Conservation (phyloP, 2,329 filamentous ascomycete species). For the Arthroderma sp. region DNA sequence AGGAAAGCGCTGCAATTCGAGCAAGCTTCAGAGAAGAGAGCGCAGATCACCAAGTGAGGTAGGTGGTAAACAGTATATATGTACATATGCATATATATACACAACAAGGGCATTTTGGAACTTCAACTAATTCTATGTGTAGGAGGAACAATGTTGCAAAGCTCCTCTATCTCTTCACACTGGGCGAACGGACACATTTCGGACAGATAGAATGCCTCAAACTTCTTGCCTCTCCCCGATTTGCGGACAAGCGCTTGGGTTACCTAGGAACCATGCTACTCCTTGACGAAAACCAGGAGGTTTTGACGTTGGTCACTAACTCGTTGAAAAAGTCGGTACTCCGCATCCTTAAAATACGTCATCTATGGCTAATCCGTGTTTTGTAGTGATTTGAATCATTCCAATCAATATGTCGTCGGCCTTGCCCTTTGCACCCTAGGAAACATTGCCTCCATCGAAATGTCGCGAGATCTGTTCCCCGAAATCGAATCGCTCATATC, state of each 20-base stretch:
- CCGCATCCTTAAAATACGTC: background rate
- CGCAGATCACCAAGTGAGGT: conserved; percentile 82
- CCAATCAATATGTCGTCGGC: conserved; percentile 96
- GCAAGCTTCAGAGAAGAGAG: conserved; percentile 97
- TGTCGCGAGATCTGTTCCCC: conserved; percentile 92
- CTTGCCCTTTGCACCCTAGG: conserved; percentile 90
- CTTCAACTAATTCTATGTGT: conserved; percentile 6
- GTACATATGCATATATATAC: background rate
- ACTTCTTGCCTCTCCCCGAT: conserved; percentile 86
- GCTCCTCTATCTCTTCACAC: conserved; percentile 91
- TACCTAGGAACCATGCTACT: conserved; percentile 93
- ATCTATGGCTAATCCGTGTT: background rate
- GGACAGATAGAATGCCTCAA: conserved; percentile 99
- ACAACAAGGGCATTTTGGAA: background rate
- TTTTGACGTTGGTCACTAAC: conserved; percentile 91
- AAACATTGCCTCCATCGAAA: conserved; percentile 95
- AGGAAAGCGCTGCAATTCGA: conserved; percentile 94
- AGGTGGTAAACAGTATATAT: conserved; percentile 20
- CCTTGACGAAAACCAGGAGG: conserved; percentile 96
- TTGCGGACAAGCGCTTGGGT: conserved; percentile 91
- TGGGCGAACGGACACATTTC: conserved; percentile 95
- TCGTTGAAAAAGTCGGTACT: conserved; percentile 81
- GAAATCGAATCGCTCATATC: conserved; percentile 88
- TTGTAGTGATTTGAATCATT: conserved; percentile 78
- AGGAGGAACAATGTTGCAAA: conserved; percentile 99